Conservation (phyloP, 805 yeast species). For the Suhomyces pyralidae region DNA sequence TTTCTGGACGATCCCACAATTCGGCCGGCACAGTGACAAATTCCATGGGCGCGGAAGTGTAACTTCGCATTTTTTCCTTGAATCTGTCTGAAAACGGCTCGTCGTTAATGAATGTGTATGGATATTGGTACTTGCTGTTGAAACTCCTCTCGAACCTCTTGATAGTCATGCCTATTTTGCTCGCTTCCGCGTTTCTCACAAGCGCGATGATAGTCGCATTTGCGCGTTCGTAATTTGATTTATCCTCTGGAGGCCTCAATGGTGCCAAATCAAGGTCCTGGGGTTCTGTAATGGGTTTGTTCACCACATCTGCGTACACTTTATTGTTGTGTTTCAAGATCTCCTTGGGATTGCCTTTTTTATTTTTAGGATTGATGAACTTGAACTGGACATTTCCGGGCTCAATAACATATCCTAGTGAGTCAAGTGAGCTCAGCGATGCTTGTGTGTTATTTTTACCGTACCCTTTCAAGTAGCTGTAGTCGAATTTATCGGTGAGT, state of each 20-base stretch:
- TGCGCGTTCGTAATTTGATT: slow-evolving; percentile 40
- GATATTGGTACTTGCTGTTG: slow-evolving; percentile 70
- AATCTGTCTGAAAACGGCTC: slow-evolving; percentile 59
- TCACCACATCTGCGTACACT: slow-evolving; percentile 35
- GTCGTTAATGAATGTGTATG: slow-evolving; percentile 79
- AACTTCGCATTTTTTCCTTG: slow-evolving; percentile 39
- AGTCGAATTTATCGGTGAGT: slow-evolving; percentile 12
- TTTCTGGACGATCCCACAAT: slow-evolving; percentile 58
- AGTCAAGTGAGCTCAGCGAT: not conserved
- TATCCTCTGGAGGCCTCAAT: slow-evolving; percentile 27
- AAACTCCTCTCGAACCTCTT: slow-evolving; percentile 59
- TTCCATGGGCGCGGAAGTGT: slow-evolving; percentile 30
- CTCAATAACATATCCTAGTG: slow-evolving; percentile 11
- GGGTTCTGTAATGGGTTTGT: slow-evolving; percentile 46
- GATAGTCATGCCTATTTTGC: slow-evolving; percentile 50
- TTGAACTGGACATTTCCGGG: slow-evolving; percentile 33
- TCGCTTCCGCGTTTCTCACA: slow-evolving; percentile 65
- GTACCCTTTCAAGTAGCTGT: slow-evolving; percentile 2
- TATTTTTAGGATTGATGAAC: slow-evolving; percentile 26
- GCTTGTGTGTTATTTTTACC: no score
- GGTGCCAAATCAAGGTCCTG: slow-evolving; percentile 33
- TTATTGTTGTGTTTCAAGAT: slow-evolving; percentile 38
- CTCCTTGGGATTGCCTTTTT: slow-evolving; percentile 27
- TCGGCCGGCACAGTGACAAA: slow-evolving; percentile 41
- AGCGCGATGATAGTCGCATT: slow-evolving; percentile 74